Evolutionary conservation across 2,329 filamentous ascomycete species (phyloP).

Genomic region (Clonostachys solani): DNA sequence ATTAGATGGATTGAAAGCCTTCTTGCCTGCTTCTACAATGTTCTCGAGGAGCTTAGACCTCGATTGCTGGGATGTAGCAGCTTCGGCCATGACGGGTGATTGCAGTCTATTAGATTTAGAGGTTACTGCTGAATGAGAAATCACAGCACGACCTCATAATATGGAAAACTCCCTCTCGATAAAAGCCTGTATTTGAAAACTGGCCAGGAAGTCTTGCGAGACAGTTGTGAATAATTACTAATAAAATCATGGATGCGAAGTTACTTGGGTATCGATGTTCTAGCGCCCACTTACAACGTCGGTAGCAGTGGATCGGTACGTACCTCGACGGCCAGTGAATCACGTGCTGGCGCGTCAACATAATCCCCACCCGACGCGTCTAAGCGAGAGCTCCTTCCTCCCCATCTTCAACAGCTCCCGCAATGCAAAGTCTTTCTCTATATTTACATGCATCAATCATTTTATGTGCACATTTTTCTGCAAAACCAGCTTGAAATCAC

Average conservation of each 20-base stretch:
- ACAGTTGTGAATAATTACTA: too few relatives aligned
- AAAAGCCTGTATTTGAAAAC: too few relatives aligned
- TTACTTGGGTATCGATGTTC: too few relatives aligned
- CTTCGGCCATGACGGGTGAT: slow-evolving; percentile 15
- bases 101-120: not conserved
- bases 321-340: not conserved
- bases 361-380: not conserved
- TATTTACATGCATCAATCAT: too few relatives aligned
- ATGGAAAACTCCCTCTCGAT: too few relatives aligned
- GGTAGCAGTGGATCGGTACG: too few relatives aligned
- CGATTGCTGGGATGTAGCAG: slow-evolving; percentile 8
- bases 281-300: too few relatives aligned
- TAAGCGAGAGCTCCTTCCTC: not conserved
- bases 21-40: slow-evolving; percentile 34
- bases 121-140: not conserved
- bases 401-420: not conserved
- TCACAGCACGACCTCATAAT: too few relatives aligned
- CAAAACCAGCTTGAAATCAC: too few relatives aligned
- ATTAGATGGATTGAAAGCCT: slow-evolving; percentile 41
- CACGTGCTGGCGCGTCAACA: slow-evolving; percentile 6
- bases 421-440: not conserved
- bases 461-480: too few relatives aligned
- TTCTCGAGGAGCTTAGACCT: slow-evolving; percentile 23
- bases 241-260: too few relatives aligned
- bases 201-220: too few relatives aligned